Conservation (phyloP, 805 yeast species). For the Suhomyces canberraensis region DNA sequence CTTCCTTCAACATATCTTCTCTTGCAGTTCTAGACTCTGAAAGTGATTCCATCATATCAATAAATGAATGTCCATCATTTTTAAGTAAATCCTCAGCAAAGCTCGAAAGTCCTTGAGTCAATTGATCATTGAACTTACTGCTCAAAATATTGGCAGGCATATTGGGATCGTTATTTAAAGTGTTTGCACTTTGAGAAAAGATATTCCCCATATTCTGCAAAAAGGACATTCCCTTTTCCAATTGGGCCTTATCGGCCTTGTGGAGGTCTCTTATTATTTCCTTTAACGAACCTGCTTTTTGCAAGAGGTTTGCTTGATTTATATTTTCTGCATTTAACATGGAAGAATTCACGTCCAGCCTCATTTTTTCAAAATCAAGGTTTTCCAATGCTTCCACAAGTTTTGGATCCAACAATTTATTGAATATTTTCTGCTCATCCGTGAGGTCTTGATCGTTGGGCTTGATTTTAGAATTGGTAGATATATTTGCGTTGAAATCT, state of each 20-base stretch:
- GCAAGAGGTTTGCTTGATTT: constrained; percentile 19
- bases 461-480: constrained; percentile 1
- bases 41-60: constrained; percentile 75
- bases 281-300: constrained; percentile 24
- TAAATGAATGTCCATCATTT: constrained; percentile 73
- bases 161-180: constrained; percentile 5
- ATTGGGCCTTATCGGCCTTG: constrained; percentile 23
- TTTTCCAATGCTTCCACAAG: constrained; percentile 25
- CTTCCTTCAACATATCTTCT: constrained; percentile 22
- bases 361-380: constrained; percentile 23
- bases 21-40: constrained; percentile 48
- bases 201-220: constrained; percentile 22
- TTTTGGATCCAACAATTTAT: constrained; percentile 26
- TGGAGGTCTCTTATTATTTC: constrained; percentile 24
- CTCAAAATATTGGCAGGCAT: constrained; percentile 6
- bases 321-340: constrained; percentile 7
- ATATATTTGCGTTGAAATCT: constrained; percentile 2
- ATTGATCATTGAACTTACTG: constrained; percentile 16
- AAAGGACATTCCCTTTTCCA: constrained; percentile 23
- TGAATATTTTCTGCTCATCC: constrained; percentile 11
- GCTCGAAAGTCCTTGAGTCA: constrained; percentile 24
- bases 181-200: constrained; percentile 10
- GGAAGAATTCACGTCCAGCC: constrained; percentile 7
- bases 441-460: constrained; percentile 1
- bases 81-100: constrained; percentile 77